A percentile compares a stretch with the other conserved stretches of the same genome.
These are phyloP conservation scores for Pythium phragmitis DNA, from an alignment of 352 stramenopile genomes.

Conservation along the genomic window DNA sequence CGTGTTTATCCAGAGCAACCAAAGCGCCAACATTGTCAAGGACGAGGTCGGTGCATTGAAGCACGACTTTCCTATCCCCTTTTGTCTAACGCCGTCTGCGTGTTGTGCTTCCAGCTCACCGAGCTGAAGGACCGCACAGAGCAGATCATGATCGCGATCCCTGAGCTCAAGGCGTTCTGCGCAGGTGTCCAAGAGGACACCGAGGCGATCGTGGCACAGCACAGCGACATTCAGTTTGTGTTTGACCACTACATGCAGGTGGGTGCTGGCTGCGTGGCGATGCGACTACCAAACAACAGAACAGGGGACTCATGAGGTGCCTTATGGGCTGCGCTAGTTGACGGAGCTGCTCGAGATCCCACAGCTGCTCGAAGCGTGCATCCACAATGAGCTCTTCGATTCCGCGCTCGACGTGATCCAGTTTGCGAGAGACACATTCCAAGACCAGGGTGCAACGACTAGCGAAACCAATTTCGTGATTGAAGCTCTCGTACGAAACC, in stretches of 20 bases:
- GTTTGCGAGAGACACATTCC: constrained; percentile 84
- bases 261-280: not conserved
- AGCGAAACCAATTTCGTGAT: constrained; percentile 54
- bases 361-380: constrained; percentile 96
- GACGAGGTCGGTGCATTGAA: constrained; percentile 43
- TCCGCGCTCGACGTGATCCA: constrained; percentile 95
- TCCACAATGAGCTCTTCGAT: constrained; percentile 96
- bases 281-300: not conserved
- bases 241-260: constrained; percentile 89
- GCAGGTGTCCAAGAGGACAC: constrained; percentile 53
- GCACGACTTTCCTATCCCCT: not conserved
- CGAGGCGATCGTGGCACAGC: constrained; percentile 55
- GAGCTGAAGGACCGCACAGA: constrained; percentile 71
- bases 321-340: constrained; percentile 46
- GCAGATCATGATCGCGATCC: constrained; percentile 47
- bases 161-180: constrained; percentile 56
- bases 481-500: constrained; percentile 41
- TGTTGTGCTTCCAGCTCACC: constrained; percentile 34
- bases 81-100: not conserved
- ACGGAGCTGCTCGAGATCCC: constrained; percentile 98
- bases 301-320: not conserved
- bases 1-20: constrained; percentile 90
- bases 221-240: constrained; percentile 87
- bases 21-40: constrained; percentile 81
- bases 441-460: constrained; percentile 10